A percentile compares a stretch with the other conserved stretches of the same genome.
Conservation (phyloP, 345 rosid genomes). For the Boechera divaricarpa region DNA sequence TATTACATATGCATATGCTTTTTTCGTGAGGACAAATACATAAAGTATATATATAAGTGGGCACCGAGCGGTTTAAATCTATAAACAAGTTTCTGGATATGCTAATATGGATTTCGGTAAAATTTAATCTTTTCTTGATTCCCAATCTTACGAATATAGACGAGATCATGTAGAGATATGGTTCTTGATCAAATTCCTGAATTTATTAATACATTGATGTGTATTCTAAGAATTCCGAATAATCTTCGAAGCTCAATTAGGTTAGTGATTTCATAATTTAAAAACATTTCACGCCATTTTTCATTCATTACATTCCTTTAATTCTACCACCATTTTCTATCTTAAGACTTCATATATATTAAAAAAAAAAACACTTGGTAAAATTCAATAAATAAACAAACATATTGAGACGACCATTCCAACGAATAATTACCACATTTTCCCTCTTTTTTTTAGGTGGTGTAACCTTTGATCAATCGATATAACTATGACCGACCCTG, state of each 20-base stretch:
- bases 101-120: constrained; percentile 26
- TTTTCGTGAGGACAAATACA: background rate
- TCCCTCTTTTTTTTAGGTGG: background rate
- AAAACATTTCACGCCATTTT: constrained; percentile 3
- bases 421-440: background rate
- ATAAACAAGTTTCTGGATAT: constrained; percentile 29
- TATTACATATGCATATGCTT: background rate
- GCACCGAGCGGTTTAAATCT: background rate
- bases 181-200: constrained; percentile 26
- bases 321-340: background rate
- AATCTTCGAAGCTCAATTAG: constrained; percentile 5
- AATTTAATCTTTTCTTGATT: constrained; percentile 25
- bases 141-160: constrained; percentile 20
- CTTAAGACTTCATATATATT: background rate
- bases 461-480: background rate
- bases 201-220: constrained; percentile 23
- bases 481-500: background rate
- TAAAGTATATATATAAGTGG: background rate
- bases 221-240: constrained; percentile 29
- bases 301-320: background rate
- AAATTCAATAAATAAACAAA: background rate
- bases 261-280: constrained; percentile 1
- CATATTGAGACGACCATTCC: background rate
- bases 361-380: background rate
- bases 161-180: constrained; percentile 39